Evolutionary conservation across 345 rosid genomes (phyloP), one percentile per base, ranked within the genome.

Genomic region (Melaleuca alternifolia): DNA sequence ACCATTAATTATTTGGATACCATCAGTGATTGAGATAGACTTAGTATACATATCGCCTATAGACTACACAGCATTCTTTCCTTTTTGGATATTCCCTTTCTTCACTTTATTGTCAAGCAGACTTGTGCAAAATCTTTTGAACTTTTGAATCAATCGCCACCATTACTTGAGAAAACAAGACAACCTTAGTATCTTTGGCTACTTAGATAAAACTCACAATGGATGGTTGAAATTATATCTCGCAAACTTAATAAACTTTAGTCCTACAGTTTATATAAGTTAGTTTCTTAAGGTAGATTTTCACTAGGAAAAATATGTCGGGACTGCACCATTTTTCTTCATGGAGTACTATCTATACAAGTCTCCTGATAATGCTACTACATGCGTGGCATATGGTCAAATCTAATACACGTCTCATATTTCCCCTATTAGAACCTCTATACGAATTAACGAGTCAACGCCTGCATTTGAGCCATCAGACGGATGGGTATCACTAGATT

Each of bases 91-190:
- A 0, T 0, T 56, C 28, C 61, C 0, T 24, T 56, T 59, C 71
- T n/a, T 59, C 18, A 59, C 26, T 59, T 59, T 26, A n/a, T 59
- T 12, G 33, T 59, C 0, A 0, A 59, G 65, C n/a, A 59, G 26
- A 26, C 65, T 13, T 0, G 65, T 26, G 16, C 26, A 59, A 59
- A 59, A 59, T 59, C 13, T 59, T 59, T 59, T 12, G 15, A 30
- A 59, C 65, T 59, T 59, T 15, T 41, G 41, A 41, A 41, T 59
- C 0, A 11, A 0, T 59, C 33, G 28, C 33, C 0, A 59, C 1
- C 3, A 26, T 59, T 59, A n/a, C 5, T 11, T 0, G 15, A 59
- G 16, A 57, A 59, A 26, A 59, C 30, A 41, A 59, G 65, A 59
- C 65, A n/a, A 59, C 13, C 16, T 59, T 11, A 59, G 15, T 15